phyloP scores from a whole-genome alignment of 1,139 yeast genomes.

The Candida mesenterica region DNA sequence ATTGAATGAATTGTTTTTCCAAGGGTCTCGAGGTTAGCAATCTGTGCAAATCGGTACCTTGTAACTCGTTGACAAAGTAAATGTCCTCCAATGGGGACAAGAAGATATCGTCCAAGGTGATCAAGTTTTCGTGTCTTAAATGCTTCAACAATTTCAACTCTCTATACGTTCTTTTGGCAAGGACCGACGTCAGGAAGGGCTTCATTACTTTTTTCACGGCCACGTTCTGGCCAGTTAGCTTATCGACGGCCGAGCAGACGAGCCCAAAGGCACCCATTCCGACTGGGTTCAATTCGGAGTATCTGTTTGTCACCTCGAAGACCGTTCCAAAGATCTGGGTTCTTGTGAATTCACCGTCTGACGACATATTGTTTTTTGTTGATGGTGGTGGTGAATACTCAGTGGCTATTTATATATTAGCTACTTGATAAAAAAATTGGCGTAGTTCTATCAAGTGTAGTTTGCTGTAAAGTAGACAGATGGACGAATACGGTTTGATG shows the following conservation, averaged over 20 bases:
- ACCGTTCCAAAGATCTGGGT: constrained; percentile 81
- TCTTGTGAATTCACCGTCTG: constrained; percentile 33
- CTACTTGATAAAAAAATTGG: no score
- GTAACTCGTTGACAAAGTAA: constrained; percentile 93
- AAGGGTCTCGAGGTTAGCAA: constrained; percentile 88
- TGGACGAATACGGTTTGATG: no score
- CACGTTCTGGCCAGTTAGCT: constrained; percentile 85
- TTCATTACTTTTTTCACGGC: constrained; percentile 98
- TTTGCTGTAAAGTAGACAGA: no score
- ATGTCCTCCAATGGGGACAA: constrained; percentile 94
- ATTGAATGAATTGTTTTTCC: constrained; percentile 94
- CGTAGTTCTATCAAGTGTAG: no score
- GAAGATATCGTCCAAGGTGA: constrained; percentile 90
- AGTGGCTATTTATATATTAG: no score
- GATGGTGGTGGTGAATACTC: no score
- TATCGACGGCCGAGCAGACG: constrained; percentile 95
- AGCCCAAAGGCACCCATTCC: constrained; percentile 99
- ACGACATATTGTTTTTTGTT: constrained; percentile 15
- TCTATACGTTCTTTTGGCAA: constrained; percentile 94
- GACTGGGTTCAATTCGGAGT: constrained; percentile 91
- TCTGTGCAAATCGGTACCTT: constrained; percentile 94
- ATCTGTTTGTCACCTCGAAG: constrained; percentile 89
- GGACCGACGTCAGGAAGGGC: constrained; percentile 91
- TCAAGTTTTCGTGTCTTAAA: constrained; percentile 89
- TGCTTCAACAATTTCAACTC: constrained; percentile 92